Evolutionary conservation across 116 monocot genomes (phyloP), one percentile per base, ranked within the genome.

Genomic region (Trichopus zeylanicus): DNA sequence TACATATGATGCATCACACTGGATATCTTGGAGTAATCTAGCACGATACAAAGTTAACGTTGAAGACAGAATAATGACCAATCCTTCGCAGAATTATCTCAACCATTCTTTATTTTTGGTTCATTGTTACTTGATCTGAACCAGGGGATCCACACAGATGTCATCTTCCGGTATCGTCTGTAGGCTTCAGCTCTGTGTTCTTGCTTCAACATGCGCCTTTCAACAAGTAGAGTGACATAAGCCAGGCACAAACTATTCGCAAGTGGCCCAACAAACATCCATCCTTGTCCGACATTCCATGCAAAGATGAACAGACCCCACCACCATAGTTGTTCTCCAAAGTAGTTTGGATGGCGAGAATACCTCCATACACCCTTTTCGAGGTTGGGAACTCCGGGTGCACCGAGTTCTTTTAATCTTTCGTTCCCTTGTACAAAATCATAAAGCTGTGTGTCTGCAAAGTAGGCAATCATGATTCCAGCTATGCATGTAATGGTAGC

Each of bases 301-400:
- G 74, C 86, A 65, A 81, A 95, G 10, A 86, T 25, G 20, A 56
- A 80, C 56, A 95, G 63, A 9, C 86, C 86, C 94, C 94, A 95
- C 94, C 94, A 95, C 86, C 86, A 95, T 39, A 95, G 59, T 80
- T 95, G 94, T 55, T 95, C 94, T 0, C 89, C 94, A 16, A 89
- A 80, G 53, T 89, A 95, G 65, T 95, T 95, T 12, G 94, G 94
- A 55, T 95, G 94, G 31, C 94, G 89, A 31, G 94, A 89, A 30
- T 86, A 86, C 27, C 75, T 52, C 94, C 94, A 95, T 15, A 95
- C 39, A 12, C 94, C 94, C 2, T 51, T 62, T n/a, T 86, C 86
- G 26, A 95, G 83, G 53, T 75, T 89, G 27, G 62, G 72, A 32
- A 83, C 64, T 7, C 61, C 11, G 18, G 83, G 63, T 5, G 29